Base-by-base conservation (phyloP, 805 yeast species). In the Danielia oregonensis region DNA sequence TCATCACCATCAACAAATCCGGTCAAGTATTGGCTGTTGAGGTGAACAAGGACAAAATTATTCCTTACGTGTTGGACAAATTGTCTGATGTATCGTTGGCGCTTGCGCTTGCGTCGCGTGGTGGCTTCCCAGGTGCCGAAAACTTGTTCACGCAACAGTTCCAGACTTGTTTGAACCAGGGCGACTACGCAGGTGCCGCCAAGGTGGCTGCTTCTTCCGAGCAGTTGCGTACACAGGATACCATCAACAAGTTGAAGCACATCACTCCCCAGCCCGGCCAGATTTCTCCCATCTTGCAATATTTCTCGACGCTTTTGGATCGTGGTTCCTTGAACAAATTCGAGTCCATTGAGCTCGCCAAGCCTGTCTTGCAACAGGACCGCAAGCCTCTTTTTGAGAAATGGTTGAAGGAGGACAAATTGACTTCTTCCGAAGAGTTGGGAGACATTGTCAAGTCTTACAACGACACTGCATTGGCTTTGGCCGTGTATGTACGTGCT, bases 121-220 rank as follows among this genome's bases (percentile, higher is more conserved):
- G 96, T 55, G 96, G 96, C 2, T 77, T 93, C 54, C 93, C 96
- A 27, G 99, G 99, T 47, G 98, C 97, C 31, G 99, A 93, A 59
- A 81, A 79, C 52, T 72, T 93, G 44, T 89, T 93, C 63, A 67
- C 74, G 40, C 95, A 88, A 64, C 97, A 91, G 65, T 93, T 93
- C 67, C 94, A 88, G 54, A 79, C 80, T 58, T 74, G 82, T 51
- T 72, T 93, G 52, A 76, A 78, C 46, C 79, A 79, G 49, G 96
- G 96, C 49, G 93, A 88, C 59, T 93, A 88, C 56, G 72, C 79
- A 37, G 81, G 82, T 51, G 98, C 98, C 35, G 98, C 97, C 32
- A 87, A 87, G 65, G 86, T 91, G 40, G 98, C 98, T 24, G 97
- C 97, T 10, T 82, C 95, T 24, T 86, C 96, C 11, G 87, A 86